Conservation (phyloP, 192 early-diverging fungal genomes). For the Lunasporangiospora selenospora region DNA sequence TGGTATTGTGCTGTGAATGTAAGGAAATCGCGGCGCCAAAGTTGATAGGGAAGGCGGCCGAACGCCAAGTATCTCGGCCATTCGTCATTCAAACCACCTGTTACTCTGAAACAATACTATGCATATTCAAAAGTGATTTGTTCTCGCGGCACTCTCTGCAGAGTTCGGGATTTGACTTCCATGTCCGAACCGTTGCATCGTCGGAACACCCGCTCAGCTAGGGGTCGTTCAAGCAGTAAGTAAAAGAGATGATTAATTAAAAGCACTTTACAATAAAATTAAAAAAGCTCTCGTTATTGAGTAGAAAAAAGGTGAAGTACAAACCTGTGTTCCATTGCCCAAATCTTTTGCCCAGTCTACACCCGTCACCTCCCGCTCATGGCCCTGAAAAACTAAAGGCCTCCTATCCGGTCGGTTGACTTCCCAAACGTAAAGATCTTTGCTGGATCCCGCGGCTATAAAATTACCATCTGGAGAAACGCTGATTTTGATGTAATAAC, state of each 20-base stretch:
- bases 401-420: constrained; percentile 51
- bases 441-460: constrained; percentile 75
- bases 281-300: background rate
- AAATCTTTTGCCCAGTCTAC: constrained; percentile 73
- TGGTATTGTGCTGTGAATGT: too few relatives aligned
- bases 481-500: constrained; percentile 75
- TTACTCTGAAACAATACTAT: constrained; percentile 32
- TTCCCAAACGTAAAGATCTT: constrained; percentile 78
- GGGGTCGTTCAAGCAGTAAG: too few relatives aligned
- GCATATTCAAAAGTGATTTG: constrained; percentile 13
- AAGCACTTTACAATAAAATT: too few relatives aligned
- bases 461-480: constrained; percentile 77
- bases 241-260: too few relatives aligned
- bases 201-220: constrained; percentile 82
- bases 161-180: constrained; percentile 54
- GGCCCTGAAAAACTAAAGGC: constrained; percentile 66
- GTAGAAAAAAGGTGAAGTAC: background rate
- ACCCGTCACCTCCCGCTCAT: constrained; percentile 71
- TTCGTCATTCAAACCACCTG: background rate
- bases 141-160: constrained; percentile 22
- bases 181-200: constrained; percentile 76
- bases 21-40: too few relatives aligned
- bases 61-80: background rate
- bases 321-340: constrained; percentile 53
- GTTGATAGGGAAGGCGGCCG: too few relatives aligned